Conservation (phyloP, 2,329 filamentous ascomycete species). For the Fusarium sambucinum region DNA sequence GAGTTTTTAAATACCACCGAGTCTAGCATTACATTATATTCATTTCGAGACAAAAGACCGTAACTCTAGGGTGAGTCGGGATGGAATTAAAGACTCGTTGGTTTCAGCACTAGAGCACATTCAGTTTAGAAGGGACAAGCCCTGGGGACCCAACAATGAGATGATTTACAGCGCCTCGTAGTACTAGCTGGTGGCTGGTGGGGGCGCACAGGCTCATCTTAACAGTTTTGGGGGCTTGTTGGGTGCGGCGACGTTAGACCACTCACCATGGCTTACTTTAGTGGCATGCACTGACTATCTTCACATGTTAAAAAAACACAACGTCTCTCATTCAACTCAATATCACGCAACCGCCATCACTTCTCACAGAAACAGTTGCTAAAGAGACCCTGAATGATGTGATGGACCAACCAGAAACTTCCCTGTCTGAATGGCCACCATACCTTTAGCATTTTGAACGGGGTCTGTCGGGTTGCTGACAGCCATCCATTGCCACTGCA, state of each 20-base stretch:
- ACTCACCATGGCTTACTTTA: slow-evolving; percentile 18
- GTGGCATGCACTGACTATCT: slow-evolving; percentile 1
- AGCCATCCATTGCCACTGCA: slow-evolving; percentile 20
- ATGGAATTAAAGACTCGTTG: not conserved
- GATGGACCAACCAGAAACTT: slow-evolving; percentile 25
- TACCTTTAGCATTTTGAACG: not conserved
- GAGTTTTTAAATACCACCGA: slow-evolving; percentile 6
- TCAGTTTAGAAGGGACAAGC: not conserved
- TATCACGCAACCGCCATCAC: slow-evolving; percentile 1
- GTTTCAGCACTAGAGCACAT: not conserved
- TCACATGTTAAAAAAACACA: slow-evolving; percentile 20
- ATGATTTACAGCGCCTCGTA: slow-evolving; percentile 19
- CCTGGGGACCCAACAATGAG: slow-evolving; percentile 24
- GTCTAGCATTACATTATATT: slow-evolving; percentile 13
- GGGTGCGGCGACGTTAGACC: slow-evolving; percentile 31
- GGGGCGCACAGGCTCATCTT: slow-evolving; percentile 6
- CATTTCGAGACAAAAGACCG: not conserved
- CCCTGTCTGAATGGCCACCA: slow-evolving; percentile 24
- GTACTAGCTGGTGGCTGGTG: slow-evolving; percentile 7
- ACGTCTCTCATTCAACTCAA: not conserved
- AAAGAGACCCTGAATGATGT: slow-evolving; percentile 17
- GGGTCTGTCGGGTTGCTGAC: too few species aligned
- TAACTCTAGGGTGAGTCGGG: slow-evolving; percentile 13
- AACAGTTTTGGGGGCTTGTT: slow-evolving; percentile 24
- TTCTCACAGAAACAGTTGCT: not conserved